phyloP scores from a whole-genome alignment of 108 stramenopile species.

The Pseudonitzschia multiseries region DNA sequence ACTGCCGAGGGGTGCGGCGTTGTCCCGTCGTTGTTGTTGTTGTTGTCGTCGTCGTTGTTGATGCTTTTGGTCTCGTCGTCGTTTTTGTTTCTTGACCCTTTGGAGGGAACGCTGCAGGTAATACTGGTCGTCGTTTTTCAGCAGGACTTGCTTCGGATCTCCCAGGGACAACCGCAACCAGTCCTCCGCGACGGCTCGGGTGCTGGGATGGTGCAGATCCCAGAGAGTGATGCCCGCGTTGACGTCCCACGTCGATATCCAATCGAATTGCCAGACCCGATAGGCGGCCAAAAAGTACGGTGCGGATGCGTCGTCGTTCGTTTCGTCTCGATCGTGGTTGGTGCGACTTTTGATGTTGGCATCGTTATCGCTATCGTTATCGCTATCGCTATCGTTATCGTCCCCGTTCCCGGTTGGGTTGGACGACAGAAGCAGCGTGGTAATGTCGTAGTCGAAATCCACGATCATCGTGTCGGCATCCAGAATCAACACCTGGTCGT shows the following conservation, averaged over 20 bases:
- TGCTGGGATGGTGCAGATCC: slow-evolving; percentile 30
- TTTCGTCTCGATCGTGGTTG: neutral
- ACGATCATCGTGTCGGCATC: slow-evolving; percentile 48
- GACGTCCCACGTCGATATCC: slow-evolving; percentile 33
- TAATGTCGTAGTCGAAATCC: slow-evolving; percentile 31
- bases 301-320: neutral
- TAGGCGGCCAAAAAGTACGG: slow-evolving; percentile 24
- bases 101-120: slow-evolving; percentile 28
- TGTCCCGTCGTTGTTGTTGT: neutral
- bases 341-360: neutral
- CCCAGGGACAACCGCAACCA: slow-evolving; percentile 17
- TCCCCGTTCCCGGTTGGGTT: neutral
- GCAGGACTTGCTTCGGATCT: slow-evolving; percentile 8
- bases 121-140: slow-evolving; percentile 42
- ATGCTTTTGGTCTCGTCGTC: no score
- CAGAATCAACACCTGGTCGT: slow-evolving; percentile 38
- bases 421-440: slow-evolving; percentile 1
- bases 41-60: neutral
- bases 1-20: no score
- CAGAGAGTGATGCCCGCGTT: slow-evolving; percentile 42
- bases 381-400: neutral
- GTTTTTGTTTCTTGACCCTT: neutral
- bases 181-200: slow-evolving; percentile 1
- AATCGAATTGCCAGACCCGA: slow-evolving; percentile 31
- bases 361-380: neutral